Evolutionary conservation across 805 yeast species (phyloP).

Genomic region (Huiozyma naganishii): DNA sequence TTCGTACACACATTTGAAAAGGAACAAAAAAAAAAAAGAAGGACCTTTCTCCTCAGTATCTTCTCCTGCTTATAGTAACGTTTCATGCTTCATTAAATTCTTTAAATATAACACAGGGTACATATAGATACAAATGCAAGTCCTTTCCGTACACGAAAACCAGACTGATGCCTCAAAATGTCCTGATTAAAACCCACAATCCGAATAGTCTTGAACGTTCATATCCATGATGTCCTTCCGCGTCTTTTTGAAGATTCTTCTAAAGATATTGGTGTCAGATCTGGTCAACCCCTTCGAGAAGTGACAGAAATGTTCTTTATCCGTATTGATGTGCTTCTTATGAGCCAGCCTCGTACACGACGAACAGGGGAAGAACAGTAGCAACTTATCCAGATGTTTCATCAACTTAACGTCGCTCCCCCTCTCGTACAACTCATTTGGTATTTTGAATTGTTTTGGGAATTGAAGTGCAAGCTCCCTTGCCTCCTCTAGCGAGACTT

Average conservation of each 20-base stretch:
- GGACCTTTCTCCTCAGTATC: no score
- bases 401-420: slow-evolving; percentile 1
- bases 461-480: slow-evolving; percentile 5
- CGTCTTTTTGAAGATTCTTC: slow-evolving; percentile 9
- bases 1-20: no score
- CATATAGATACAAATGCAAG: no score
- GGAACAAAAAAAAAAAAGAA: no score
- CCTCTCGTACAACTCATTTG: slow-evolving; percentile 1
- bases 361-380: slow-evolving; percentile 45
- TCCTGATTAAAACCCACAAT: background rate
- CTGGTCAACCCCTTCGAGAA: slow-evolving; percentile 60
- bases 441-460: background rate
- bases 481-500: slow-evolving; percentile 2
- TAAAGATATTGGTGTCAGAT: slow-evolving; percentile 36
- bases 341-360: slow-evolving; percentile 33
- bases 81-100: no score
- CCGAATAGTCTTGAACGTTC: slow-evolving; percentile 8
- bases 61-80: no score
- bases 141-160: no score
- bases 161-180: no score
- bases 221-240: slow-evolving; percentile 6
- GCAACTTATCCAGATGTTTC: slow-evolving; percentile 25
- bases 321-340: background rate
- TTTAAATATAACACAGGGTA: no score
- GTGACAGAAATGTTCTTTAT: slow-evolving; percentile 1